A percentile compares a stretch with the other conserved stretches of the same genome.
These are phyloP conservation scores for Aristolochia contorta DNA, from an alignment of 164 flowering plant species.

Conservation along the genomic window DNA sequence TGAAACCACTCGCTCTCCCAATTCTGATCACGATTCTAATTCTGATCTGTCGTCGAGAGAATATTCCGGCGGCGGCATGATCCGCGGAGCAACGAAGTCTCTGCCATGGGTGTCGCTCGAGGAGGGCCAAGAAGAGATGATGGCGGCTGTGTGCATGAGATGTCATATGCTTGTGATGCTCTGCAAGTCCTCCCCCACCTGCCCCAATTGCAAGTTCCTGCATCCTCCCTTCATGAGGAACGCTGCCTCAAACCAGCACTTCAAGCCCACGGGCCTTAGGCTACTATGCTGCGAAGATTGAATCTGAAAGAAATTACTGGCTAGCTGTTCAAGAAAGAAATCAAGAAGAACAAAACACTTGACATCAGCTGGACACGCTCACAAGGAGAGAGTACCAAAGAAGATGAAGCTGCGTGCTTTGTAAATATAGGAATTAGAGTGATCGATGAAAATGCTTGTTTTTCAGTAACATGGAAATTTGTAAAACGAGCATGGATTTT, in stretches of 20 bases:
- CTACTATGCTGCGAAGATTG: constrained; percentile 33
- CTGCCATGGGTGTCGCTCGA: constrained; percentile 42
- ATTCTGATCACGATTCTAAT: not conserved
- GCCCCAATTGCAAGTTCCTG: constrained; percentile 92
- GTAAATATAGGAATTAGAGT: too few relatives aligned
- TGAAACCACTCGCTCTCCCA: too few relatives aligned
- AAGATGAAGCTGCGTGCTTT: too few relatives aligned
- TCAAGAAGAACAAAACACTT: too few relatives aligned
- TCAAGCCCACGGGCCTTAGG: constrained; percentile 28
- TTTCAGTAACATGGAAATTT: too few relatives aligned
- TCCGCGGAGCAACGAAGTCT: constrained; percentile 7
- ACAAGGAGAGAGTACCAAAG: too few relatives aligned
- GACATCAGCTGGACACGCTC: too few relatives aligned
- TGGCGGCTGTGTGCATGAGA: constrained; percentile 66
- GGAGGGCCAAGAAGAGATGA: constrained; percentile 51
- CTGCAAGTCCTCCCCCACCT: constrained; percentile 68
- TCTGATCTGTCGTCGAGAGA: too few relatives aligned
- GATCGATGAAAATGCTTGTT: too few relatives aligned
- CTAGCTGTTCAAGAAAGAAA: too few relatives aligned
- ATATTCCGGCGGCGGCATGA: not conserved
- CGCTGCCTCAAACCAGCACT: constrained; percentile 20
- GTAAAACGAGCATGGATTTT: too few relatives aligned
- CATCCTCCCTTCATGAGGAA: constrained; percentile 46
- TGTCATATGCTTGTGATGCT: constrained; percentile 90
- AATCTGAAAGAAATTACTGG: too few relatives aligned